Evolutionary conservation across 768 basidiomycete species (phyloP).

Genomic region (Hemileccinum impolitum): DNA sequence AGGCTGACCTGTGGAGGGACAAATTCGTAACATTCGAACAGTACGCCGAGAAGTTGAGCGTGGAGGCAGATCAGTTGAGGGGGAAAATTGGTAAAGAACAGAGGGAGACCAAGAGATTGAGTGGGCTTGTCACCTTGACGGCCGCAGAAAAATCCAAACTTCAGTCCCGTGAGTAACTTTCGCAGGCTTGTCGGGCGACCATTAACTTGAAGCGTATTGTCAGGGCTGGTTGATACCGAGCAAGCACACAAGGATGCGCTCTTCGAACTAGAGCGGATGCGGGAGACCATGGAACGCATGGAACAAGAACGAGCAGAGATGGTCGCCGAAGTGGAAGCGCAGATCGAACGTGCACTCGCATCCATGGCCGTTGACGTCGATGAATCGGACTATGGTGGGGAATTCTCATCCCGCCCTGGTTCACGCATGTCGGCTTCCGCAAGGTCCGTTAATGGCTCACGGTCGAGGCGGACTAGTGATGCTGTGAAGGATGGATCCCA

Average conservation of each 20-base stretch:
- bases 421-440: conserved; percentile 65
- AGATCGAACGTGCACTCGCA: conserved; percentile 82
- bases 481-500: conserved; percentile 40
- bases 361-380: conserved; percentile 78
- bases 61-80: conserved; percentile 81
- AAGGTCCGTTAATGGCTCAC: conserved; percentile 39
- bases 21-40: conserved; percentile 94
- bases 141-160: conserved; percentile 76
- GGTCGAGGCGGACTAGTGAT: conserved; percentile 62
- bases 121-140: conserved; percentile 73
- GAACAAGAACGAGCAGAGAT: conserved; percentile 82
- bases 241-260: conserved; percentile 74
- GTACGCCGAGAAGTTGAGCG: conserved; percentile 87
- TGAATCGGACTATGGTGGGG: conserved; percentile 66
- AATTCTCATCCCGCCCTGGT: conserved; percentile 57
- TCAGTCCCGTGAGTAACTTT: conserved; percentile 61
- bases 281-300: conserved; percentile 81
- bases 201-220: background rate
- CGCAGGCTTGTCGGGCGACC: background rate
- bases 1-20: conserved; percentile 86
- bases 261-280: conserved; percentile 81
- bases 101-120: conserved; percentile 80
- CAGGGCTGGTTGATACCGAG: conserved; percentile 84
- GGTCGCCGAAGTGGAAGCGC: conserved; percentile 91
- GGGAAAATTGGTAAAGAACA: conserved; percentile 90